These are phyloP conservation scores for Trichoderma gamsii DNA, from an alignment of 495 filamentous ascomycete genomes.

Conservation along the genomic window DNA sequence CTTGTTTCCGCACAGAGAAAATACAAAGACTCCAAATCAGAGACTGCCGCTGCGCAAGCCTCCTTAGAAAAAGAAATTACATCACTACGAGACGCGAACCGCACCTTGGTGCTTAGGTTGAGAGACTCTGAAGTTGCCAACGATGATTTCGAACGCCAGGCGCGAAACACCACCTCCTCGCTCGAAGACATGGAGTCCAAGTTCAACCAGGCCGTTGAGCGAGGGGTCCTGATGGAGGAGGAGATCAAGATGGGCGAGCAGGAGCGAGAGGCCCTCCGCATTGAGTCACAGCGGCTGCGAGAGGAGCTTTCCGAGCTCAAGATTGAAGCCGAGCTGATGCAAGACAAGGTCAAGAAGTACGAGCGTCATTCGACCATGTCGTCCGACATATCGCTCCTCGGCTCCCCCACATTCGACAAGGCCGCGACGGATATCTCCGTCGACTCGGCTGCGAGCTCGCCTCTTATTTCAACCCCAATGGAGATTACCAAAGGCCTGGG, in stretches of 20 bases:
- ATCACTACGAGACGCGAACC: constrained; percentile 72
- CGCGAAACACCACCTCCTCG: constrained; percentile 86
- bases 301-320: constrained; percentile 89
- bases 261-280: constrained; percentile 79
- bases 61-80: constrained; percentile 94
- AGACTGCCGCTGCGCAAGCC: constrained; percentile 76
- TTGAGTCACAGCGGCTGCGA: constrained; percentile 78
- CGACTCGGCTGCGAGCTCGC: constrained; percentile 61
- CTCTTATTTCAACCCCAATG: constrained; percentile 65
- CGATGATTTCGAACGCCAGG: constrained; percentile 95
- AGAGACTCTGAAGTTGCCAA: constrained; percentile 96
- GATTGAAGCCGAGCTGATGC: constrained; percentile 89
- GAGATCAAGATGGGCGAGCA: constrained; percentile 86
- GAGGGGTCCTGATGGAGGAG: constrained; percentile 87
- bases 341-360: constrained; percentile 76
- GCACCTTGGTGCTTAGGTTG: constrained; percentile 72
- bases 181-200: constrained; percentile 96
- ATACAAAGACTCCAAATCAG: constrained; percentile 89
- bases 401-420: constrained; percentile 46
- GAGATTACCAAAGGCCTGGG: constrained; percentile 49
- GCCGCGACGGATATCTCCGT: constrained; percentile 44
- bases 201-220: constrained; percentile 88
- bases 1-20: constrained; percentile 59
- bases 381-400: constrained; percentile 46
- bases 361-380: constrained; percentile 46